Evolutionary conservation across 208 protist genomes (phyloP).

Genomic region (Phytomonas francai): DNA sequence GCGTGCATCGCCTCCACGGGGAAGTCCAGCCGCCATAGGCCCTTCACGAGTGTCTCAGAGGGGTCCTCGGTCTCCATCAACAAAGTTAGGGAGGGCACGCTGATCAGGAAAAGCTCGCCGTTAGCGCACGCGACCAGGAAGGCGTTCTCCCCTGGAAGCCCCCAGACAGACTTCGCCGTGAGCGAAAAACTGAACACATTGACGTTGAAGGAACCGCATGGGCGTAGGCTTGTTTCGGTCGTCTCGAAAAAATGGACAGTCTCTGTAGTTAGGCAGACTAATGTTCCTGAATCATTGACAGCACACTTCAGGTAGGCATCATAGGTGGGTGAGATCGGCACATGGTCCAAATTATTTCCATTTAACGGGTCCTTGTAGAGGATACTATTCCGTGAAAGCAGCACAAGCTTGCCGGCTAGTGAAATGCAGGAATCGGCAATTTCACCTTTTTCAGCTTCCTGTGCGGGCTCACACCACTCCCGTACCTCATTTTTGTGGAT

Average conservation of each 20-base stretch:
- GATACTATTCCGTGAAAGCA: background rate
- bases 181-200: background rate
- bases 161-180: constrained; percentile 1
- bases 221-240: background rate
- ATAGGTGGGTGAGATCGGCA: background rate
- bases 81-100: constrained; percentile 8
- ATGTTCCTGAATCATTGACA: background rate
- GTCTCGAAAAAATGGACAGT: background rate
- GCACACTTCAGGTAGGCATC: background rate
- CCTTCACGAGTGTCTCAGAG: constrained; percentile 30
- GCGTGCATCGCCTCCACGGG: constrained; percentile 47
- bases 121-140: constrained; percentile 51
- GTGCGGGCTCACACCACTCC: background rate
- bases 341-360: background rate
- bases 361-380: background rate
- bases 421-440: background rate
- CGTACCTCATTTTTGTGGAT: background rate
- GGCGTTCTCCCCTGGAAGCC: constrained; percentile 18
- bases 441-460: background rate
- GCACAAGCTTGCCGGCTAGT: background rate
- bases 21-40: constrained; percentile 75
- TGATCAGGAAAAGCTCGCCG: constrained; percentile 53
- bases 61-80: constrained; percentile 18
- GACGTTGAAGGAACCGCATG: background rate
- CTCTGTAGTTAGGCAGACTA: background rate